These are phyloP conservation scores for Amanita rimosa DNA, from an alignment of 768 basidiomycete species.

Conservation along the genomic window DNA sequence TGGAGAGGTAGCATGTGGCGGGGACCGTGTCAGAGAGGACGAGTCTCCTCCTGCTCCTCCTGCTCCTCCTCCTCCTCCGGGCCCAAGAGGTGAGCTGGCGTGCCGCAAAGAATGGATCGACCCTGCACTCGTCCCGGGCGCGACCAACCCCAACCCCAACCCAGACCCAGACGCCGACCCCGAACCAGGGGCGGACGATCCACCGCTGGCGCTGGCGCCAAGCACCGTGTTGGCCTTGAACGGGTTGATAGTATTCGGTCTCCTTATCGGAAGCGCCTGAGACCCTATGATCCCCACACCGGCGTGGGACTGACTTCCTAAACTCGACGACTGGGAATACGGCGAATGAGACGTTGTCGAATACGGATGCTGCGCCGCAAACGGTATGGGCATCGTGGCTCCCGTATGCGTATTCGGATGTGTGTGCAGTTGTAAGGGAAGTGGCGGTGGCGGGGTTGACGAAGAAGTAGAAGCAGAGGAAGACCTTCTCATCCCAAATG, in stretches of 20 bases:
- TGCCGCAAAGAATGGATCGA: constrained; percentile 3
- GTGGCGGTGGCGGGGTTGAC: no score
- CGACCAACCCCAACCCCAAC: background rate
- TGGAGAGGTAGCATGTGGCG: background rate
- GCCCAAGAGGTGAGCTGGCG: background rate
- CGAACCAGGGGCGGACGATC: background rate
- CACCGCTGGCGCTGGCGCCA: constrained; percentile 13
- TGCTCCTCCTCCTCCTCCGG: background rate
- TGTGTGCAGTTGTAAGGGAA: no score
- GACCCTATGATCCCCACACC: background rate
- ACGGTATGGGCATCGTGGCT: no score
- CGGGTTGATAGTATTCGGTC: constrained; percentile 14
- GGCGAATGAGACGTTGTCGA: background rate
- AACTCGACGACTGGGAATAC: background rate
- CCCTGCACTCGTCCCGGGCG: constrained; percentile 4
- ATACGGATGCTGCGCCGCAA: background rate
- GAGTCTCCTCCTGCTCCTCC: background rate
- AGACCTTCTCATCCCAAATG: no score
- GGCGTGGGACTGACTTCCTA: background rate
- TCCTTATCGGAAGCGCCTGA: constrained; percentile 1
- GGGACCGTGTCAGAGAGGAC: background rate
- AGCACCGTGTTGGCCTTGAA: constrained; percentile 30
- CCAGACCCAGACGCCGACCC: background rate
- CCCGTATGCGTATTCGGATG: no score
- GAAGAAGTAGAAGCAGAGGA: no score